Conservation (phyloP, 2,329 filamentous ascomycete species). For the Sclerotinia borealis region DNA sequence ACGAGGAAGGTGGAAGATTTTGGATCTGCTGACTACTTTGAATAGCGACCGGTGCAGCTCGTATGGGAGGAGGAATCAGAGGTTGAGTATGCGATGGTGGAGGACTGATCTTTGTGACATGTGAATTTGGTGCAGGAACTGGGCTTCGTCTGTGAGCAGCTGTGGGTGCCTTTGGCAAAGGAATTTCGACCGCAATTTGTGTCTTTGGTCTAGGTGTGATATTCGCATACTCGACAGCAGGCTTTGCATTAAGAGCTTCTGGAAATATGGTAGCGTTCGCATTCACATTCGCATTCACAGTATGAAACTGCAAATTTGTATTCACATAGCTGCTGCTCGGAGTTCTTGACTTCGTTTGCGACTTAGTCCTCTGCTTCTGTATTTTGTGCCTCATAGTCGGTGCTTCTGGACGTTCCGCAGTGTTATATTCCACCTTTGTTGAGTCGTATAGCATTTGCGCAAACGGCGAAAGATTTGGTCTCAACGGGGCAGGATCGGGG, state of each 20-base stretch:
- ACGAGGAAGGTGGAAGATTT: slow-evolving; percentile 7
- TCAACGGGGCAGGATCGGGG: slow-evolving; percentile 14
- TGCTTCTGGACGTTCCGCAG: neutral
- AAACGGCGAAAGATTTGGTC: slow-evolving; percentile 28
- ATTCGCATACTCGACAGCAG: slow-evolving; percentile 11
- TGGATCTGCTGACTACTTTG: neutral
- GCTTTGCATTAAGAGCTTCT: slow-evolving; percentile 9
- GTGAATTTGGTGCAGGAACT: neutral
- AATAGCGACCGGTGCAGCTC: neutral
- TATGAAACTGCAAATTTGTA: neutral
- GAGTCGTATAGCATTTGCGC: slow-evolving; percentile 30
- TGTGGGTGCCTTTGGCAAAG: slow-evolving; percentile 4
- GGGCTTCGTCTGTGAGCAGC: neutral
- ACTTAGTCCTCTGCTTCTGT: slow-evolving; percentile 16
- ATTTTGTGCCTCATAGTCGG: slow-evolving; percentile 7
- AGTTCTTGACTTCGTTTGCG: slow-evolving; percentile 18
- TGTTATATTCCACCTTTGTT: slow-evolving; percentile 22
- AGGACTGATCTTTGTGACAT: neutral
- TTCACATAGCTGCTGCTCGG: slow-evolving; percentile 1
- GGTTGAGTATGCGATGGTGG: neutral
- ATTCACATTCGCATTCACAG: neutral
- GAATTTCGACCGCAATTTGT: slow-evolving; percentile 26
- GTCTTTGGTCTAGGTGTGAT: slow-evolving; percentile 36
- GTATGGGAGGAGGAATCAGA: neutral
- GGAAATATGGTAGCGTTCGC: slow-evolving; percentile 4